phyloP scores from a whole-genome alignment of 2,329 filamentous ascomycete genomes.

The Cercospora zeina region DNA sequence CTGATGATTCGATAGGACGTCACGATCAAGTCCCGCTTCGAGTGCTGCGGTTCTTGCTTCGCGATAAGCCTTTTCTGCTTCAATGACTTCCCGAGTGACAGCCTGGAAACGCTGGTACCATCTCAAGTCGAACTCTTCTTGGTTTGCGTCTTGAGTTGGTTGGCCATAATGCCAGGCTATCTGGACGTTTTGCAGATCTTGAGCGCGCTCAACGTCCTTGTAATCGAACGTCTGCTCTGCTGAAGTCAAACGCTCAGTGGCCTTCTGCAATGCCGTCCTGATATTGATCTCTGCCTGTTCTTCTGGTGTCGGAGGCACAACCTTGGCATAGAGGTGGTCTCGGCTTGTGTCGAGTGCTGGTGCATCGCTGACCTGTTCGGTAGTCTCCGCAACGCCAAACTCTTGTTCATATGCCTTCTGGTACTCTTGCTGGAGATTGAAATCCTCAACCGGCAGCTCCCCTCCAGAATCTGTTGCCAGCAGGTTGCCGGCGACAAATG shows the following conservation, averaged over 20 bases:
- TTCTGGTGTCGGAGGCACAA: background rate
- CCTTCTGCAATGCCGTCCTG: background rate
- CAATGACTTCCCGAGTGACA: background rate
- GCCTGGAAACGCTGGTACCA: background rate
- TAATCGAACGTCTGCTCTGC: background rate
- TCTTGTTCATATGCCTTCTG: background rate
- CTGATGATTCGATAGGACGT: background rate
- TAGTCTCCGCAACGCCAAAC: background rate
- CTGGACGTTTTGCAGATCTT: background rate
- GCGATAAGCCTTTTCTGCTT: background rate
- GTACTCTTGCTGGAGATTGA: background rate
- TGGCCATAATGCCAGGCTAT: background rate
- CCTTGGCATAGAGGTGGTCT: background rate
- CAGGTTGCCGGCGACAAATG: background rate
- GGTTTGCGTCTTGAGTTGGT: background rate
- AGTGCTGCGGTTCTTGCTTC: background rate
- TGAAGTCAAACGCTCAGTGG: background rate
- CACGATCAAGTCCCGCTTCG: background rate
- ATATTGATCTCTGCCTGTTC: background rate
- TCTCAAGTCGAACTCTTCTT: background rate
- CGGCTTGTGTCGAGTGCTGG: background rate
- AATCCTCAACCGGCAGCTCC: background rate
- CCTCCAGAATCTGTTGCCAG: background rate
- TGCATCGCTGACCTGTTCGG: background rate
- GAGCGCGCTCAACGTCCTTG: background rate